Conservation (phyloP, 2,329 filamentous ascomycete species). For the Talaromyces islandicus region DNA sequence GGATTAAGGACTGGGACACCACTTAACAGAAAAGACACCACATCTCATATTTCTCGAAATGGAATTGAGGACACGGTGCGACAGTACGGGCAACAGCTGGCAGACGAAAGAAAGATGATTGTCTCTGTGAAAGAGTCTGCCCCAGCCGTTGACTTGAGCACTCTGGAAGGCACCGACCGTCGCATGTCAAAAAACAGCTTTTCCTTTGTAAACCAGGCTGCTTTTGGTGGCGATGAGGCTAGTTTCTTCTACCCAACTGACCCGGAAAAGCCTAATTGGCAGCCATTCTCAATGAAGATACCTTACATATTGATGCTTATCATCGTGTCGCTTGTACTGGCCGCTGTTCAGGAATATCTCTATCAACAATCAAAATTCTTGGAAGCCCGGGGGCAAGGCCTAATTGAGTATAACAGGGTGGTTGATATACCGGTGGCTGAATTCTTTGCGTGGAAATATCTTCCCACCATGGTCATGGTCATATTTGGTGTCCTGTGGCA, state of each 20-base stretch:
- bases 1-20: background rate
- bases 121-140: slow-evolving; percentile 34
- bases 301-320: slow-evolving; percentile 25
- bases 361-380: slow-evolving; percentile 21
- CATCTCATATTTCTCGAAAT: slow-evolving; percentile 8
- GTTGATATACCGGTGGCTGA: slow-evolving; percentile 19
- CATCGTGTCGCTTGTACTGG: slow-evolving; percentile 23
- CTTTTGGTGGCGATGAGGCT: slow-evolving; percentile 22
- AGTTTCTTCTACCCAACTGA: slow-evolving; percentile 29
- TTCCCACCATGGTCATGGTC: slow-evolving; percentile 42
- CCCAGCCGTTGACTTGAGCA: slow-evolving; percentile 37
- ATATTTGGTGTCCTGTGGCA: slow-evolving; percentile 46
- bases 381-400: slow-evolving; percentile 28
- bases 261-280: slow-evolving; percentile 30
- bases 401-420: slow-evolving; percentile 24
- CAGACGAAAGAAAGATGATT: slow-evolving; percentile 39
- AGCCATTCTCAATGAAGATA: slow-evolving; percentile 27
- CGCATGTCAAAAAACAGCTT: background rate
- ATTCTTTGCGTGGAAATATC: slow-evolving; percentile 37
- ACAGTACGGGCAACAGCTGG: slow-evolving; percentile 35
- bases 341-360: slow-evolving; percentile 28
- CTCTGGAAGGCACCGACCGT: slow-evolving; percentile 24
- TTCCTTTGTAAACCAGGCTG: background rate
- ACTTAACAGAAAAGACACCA: background rate
- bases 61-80: slow-evolving; percentile 17